A percentile compares a stretch with the other conserved stretches of the same genome.
phyloP scores from a whole-genome alignment of 164 flowering plant species.

The Chloranthus sessilifolius region DNA sequence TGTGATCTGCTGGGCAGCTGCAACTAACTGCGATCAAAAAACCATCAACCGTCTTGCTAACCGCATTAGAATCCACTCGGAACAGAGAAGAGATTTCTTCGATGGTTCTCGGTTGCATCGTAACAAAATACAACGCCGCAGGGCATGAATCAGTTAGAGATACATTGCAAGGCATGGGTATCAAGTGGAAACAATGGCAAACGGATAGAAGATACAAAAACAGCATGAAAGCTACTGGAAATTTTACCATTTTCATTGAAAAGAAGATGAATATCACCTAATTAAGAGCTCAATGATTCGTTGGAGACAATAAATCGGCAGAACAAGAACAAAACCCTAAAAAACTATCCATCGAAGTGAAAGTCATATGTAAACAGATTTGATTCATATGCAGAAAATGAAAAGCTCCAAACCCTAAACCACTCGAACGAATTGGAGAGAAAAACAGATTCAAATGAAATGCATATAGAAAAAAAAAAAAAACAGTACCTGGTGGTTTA shows the following conservation, averaged over 20 bases:
- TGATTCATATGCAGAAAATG: not conserved
- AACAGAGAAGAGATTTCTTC: constrained; percentile 25
- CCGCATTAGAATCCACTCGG: constrained; percentile 13
- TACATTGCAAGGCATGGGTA: constrained; percentile 16
- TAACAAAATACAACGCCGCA: constrained; percentile 24
- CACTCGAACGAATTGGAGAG: no score
- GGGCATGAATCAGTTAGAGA: constrained; percentile 19
- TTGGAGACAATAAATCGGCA: not conserved
- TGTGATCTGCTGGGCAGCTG: constrained; percentile 23
- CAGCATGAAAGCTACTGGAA: constrained; percentile 1
- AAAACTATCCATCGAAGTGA: not conserved
- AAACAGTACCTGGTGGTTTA: not conserved
- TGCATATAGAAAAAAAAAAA: not conserved
- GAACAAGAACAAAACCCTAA: not conserved
- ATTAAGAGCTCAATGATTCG: no score
- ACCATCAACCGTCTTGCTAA: constrained; percentile 22
- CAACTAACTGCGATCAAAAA: constrained; percentile 23
- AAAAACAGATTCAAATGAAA: not conserved
- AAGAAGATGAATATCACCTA: not conserved
- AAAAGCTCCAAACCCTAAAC: not conserved
- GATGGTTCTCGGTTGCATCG: constrained; percentile 10
- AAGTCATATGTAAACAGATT: not conserved
- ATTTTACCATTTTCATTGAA: constrained; percentile 4
- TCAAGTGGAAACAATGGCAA: constrained; percentile 5
- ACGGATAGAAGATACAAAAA: constrained; percentile 1